phyloP scores from a whole-genome alignment of 2,329 filamentous ascomycete genomes.

The Pezicula radicicola region DNA sequence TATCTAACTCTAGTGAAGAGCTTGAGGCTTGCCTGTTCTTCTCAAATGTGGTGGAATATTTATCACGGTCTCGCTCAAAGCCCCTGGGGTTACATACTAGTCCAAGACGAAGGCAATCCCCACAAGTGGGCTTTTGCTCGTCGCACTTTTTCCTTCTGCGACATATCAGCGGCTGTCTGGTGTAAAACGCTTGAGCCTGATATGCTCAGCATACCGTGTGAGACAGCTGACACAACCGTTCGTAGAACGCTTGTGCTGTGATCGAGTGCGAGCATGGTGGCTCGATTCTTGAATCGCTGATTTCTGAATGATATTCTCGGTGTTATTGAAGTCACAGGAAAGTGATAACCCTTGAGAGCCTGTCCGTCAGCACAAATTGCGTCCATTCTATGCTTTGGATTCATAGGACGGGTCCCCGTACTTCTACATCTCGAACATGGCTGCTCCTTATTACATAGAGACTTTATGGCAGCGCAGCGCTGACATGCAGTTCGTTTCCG shows the following conservation, averaged over 20 bases:
- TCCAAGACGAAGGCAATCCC: constrained; percentile 2
- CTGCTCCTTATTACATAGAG: background rate
- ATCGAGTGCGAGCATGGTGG: background rate
- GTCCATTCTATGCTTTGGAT: background rate
- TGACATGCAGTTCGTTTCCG: constrained; percentile 1
- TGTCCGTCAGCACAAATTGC: background rate
- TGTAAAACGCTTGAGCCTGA: background rate
- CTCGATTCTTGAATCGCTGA: background rate
- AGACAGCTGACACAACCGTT: constrained; percentile 3
- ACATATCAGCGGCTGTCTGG: background rate
- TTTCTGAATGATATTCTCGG: background rate
- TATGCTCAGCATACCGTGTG: background rate
- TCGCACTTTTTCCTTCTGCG: constrained; percentile 5
- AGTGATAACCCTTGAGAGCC: background rate
- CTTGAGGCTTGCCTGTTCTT: background rate
- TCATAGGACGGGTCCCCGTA: background rate
- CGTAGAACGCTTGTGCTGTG: background rate
- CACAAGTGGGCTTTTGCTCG: constrained; percentile 2
- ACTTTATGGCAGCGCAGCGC: constrained; percentile 1
- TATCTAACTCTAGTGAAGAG: background rate
- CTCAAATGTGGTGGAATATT: background rate
- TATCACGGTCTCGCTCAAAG: background rate
- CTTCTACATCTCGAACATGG: constrained; percentile 2
- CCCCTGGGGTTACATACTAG: background rate
- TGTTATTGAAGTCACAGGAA: background rate